Evolutionary conservation across 2,329 filamentous ascomycete species (phyloP).

Genomic region (Metarhizium sp.): DNA sequence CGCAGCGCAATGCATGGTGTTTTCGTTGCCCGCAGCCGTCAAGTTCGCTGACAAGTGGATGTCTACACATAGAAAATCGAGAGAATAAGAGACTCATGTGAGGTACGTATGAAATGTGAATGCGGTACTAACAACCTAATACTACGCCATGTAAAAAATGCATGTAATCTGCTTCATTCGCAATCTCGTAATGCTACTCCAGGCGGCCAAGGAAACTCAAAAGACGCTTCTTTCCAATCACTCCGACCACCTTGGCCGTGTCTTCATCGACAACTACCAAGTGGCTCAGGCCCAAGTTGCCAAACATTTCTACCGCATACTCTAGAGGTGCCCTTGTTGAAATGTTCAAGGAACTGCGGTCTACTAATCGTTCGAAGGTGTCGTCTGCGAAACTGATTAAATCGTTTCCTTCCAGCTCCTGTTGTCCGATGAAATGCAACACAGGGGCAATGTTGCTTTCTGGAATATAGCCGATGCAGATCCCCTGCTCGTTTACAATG

Average conservation of each 20-base stretch:
- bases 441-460: constrained; percentile 44
- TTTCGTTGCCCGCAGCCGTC: neutral
- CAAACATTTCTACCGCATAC: constrained; percentile 51
- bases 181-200: neutral
- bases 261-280: constrained; percentile 43
- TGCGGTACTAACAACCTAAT: neutral
- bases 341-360: constrained; percentile 41
- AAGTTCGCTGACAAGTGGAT: neutral
- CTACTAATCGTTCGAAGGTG: constrained; percentile 37
- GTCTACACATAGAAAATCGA: neutral
- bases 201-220: constrained; percentile 5
- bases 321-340: constrained; percentile 44
- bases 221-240: constrained; percentile 49
- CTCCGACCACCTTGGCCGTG: constrained; percentile 37
- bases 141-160: neutral
- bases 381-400: constrained; percentile 22
- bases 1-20: neutral
- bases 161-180: neutral
- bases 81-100: neutral
- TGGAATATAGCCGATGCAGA: constrained; percentile 45
- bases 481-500: constrained; percentile 35
- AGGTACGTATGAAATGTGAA: neutral
- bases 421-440: constrained; percentile 22
- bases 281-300: constrained; percentile 44
- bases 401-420: constrained; percentile 13